Evolutionary conservation across 768 basidiomycete genomes (phyloP), one percentile per base, ranked within the genome.

Genomic region (Galerina marginata): DNA sequence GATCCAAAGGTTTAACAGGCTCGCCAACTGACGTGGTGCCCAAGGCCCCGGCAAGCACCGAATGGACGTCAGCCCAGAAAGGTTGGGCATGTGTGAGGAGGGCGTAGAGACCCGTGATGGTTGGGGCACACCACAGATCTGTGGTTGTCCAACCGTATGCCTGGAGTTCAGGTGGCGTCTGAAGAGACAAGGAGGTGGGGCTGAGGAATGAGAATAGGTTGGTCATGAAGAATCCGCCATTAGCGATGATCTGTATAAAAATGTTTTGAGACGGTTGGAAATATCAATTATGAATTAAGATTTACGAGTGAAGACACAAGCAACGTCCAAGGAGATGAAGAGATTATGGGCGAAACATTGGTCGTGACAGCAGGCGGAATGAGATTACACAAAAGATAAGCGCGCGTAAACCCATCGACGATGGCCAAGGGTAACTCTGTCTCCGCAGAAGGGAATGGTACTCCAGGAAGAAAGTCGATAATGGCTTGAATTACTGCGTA

Each of bases 1-100:
- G 76, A 58, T 91, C 88, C 4, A 90, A 66, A 1, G 88, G 76
- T 37, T 82, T 80, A 1, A 82, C 71, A 38, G 58, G 72, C 25
- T 76, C 76, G 29, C 69, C 75, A 7, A 69, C 63, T 2, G 65
- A 66, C 2, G 71, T 55, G 25, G 70, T 72, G 10, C 86, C 86
- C 25, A 86, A 74, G 54, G 82, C 65, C 6, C 80, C 76, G 9
- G 80, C 71, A 9, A 89, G 65, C 15, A 86, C 68, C 4, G 70
- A 61, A 63, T 90, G 87, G 42, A 81, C 55, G 29, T 89, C 85
- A 1, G 82, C 84, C 89, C 88, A 95, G 72, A 91, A 90, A 0
- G 93, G 91, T 70, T 96, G 93, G 2, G 91, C 88, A 63, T 95
- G 92, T 9, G 93, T 95, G 53, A 95, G 81, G 58, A 88, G 83